phyloP scores from a whole-genome alignment of 176 grass and related monocot species.

The Pontederia paniculata region DNA sequence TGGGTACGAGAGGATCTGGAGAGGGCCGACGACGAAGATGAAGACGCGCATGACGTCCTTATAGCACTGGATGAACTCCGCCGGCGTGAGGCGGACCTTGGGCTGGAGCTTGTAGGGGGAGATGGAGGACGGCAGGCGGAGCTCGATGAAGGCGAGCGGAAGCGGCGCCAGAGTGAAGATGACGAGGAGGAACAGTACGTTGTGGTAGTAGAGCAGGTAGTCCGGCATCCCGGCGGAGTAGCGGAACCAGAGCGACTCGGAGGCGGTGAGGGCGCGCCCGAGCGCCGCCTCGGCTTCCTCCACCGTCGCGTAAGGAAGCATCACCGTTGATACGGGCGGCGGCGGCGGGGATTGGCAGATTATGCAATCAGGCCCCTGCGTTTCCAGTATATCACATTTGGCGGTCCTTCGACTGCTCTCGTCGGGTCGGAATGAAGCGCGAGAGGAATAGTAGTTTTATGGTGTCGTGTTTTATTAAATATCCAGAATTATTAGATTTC shows the following conservation, averaged over 20 bases:
- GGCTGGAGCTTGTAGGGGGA: conserved; percentile 73
- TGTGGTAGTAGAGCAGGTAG: conserved; percentile 57
- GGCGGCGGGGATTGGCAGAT: background rate
- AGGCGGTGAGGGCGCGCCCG: conserved; percentile 37
- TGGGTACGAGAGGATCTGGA: conserved; percentile 62
- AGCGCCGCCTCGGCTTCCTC: conserved; percentile 66
- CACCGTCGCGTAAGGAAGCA: conserved; percentile 71
- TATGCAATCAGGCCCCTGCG: background rate
- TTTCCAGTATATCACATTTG: too few species aligned
- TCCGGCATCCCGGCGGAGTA: conserved; percentile 46
- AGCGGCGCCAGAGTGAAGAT: conserved; percentile 68
- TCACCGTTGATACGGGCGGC: conserved; percentile 22
- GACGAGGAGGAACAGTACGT: conserved; percentile 60
- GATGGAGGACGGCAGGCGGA: conserved; percentile 32
- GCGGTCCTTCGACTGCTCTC: too few species aligned
- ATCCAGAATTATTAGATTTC: too few species aligned
- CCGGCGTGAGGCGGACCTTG: conserved; percentile 31
- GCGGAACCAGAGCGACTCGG: conserved; percentile 56
- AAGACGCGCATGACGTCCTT: conserved; percentile 47
- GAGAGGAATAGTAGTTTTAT: too few species aligned
- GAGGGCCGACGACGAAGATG: conserved; percentile 52
- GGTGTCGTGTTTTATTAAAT: too few species aligned
- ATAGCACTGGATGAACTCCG: conserved; percentile 53
- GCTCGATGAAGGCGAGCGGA: conserved; percentile 63
- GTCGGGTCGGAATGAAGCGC: too few species aligned